phyloP scores from a whole-genome alignment of 768 basidiomycete species.

The Amanita pseudoporphyria region DNA sequence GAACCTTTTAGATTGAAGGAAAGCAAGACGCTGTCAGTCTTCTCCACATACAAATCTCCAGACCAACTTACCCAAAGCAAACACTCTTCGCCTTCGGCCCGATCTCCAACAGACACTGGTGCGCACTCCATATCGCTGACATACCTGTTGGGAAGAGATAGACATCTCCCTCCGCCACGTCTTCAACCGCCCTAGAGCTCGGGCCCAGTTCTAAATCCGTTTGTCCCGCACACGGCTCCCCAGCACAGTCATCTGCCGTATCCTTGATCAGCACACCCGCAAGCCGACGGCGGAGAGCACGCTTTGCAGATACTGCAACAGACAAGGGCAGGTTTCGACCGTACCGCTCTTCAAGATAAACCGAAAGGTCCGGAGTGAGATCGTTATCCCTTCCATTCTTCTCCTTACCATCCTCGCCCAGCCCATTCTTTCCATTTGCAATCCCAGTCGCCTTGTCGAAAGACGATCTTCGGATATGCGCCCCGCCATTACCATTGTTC shows the following conservation, averaged over 20 bases:
- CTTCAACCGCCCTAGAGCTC: slow-evolving; percentile 57
- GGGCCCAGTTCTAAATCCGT: slow-evolving; percentile 43
- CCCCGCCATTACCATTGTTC: not conserved
- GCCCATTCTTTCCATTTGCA: not conserved
- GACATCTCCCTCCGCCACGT: slow-evolving; percentile 79
- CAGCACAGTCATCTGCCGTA: slow-evolving; percentile 25
- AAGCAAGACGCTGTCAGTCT: not conserved
- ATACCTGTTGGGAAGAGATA: slow-evolving; percentile 85
- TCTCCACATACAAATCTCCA: not conserved
- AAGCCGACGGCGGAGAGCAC: slow-evolving; percentile 78
- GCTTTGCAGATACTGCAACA: slow-evolving; percentile 73
- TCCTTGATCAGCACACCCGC: slow-evolving; percentile 78
- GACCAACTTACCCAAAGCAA: slow-evolving; percentile 74
- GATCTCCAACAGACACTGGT: slow-evolving; percentile 52
- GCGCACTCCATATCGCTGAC: slow-evolving; percentile 91
- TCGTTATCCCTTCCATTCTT: slow-evolving; percentile 25
- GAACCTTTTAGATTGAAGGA: slow-evolving; percentile 60
- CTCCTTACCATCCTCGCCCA: slow-evolving; percentile 5
- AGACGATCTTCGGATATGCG: too few species aligned
- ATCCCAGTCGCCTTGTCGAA: too few species aligned
- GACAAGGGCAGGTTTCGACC: slow-evolving; percentile 79
- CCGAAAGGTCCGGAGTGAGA: slow-evolving; percentile 50
- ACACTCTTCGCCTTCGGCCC: slow-evolving; percentile 68
- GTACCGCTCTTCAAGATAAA: slow-evolving; percentile 91
- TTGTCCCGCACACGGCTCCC: slow-evolving; percentile 30